Evolutionary conservation across 176 grass and related monocot genomes (phyloP), one percentile per base, ranked within the genome.

Genomic region (Musa beccarii): DNA sequence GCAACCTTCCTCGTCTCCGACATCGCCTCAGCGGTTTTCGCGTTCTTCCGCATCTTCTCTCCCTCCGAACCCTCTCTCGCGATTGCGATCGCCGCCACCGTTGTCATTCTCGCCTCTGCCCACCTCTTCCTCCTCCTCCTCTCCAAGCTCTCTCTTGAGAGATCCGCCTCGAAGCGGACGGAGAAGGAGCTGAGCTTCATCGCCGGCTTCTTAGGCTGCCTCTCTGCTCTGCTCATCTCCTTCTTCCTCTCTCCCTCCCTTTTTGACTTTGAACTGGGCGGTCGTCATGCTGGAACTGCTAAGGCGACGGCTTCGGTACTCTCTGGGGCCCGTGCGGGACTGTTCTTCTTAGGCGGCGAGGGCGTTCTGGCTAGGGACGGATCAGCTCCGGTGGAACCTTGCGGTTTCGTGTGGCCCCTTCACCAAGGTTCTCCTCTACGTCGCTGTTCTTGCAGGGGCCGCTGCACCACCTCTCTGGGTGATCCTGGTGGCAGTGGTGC

Each of bases 301-400:
- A 49, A 20, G 34, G 25, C 59, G 49, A 21, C 21, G 1, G 0
- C 57, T 17, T 59, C 68, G 19, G 2, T 73, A 21, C 21, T 80
- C 54, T 26, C 79, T 50, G 84, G 73, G 8, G 28, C 84, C 43
- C 83, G 93, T 52, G 79, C 88, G 1, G 80, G 85, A 3, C 84
- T 94, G 15, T 75, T 88, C 55, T 85, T 82, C 65, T 49, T 57
- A 72, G 17, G 93, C 87, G 54, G 83, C 95, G 2, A 80, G 88
- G 73, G 73, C 86, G 16, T 99, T 94, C 78, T 99, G 95, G 95
- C 90, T 99, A 59, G 90, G 88, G 43, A 94, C 88, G 0, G 88
- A 99, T 79, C 90, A 94, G 76, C 81, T 83, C 9, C 86, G 84
- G 66, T 86, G 84, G 1, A 80, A 86, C 69, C 91, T 94, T 52